A percentile compares a stretch with the other conserved stretches of the same genome.
phyloP scores from a whole-genome alignment of 495 filamentous ascomycete species.

The Peziza echinospora region DNA sequence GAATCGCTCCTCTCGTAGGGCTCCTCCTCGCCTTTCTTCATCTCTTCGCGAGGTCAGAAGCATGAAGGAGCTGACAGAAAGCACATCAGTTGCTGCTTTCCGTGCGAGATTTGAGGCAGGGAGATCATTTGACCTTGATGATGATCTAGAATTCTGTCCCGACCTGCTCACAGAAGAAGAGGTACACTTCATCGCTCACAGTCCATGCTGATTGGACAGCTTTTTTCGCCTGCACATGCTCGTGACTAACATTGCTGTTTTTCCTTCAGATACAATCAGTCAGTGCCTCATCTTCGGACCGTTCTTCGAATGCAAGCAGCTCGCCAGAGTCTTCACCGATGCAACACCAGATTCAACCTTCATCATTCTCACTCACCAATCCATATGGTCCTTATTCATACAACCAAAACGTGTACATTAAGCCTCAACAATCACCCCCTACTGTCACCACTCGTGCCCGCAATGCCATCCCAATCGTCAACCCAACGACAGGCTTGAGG shows the following conservation, averaged over 20 bases:
- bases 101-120: constrained; percentile 74
- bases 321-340: constrained; percentile 83
- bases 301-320: constrained; percentile 80
- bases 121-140: constrained; percentile 88
- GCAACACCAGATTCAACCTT: constrained; percentile 53
- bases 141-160: constrained; percentile 93
- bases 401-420: constrained; percentile 13
- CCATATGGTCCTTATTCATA: constrained; percentile 14
- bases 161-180: constrained; percentile 84
- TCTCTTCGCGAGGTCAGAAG: constrained; percentile 58
- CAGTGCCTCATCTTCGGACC: constrained; percentile 41
- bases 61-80: constrained; percentile 74
- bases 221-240: too few relatives aligned
- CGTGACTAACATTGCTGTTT: background rate
- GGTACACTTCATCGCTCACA: constrained; percentile 38
- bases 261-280: background rate
- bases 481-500: constrained; percentile 74
- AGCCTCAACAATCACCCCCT: background rate
- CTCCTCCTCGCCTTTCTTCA: constrained; percentile 49
- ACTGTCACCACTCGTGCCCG: constrained; percentile 58
- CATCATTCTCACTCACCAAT: constrained; percentile 16
- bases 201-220: background rate
- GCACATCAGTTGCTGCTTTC: constrained; percentile 49
- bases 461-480: constrained; percentile 96
- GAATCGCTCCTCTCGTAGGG: constrained; percentile 42